These are phyloP conservation scores for Exophiala phaeomuriformis DNA, from an alignment of 2,329 filamentous ascomycete species.

Conservation along the genomic window DNA sequence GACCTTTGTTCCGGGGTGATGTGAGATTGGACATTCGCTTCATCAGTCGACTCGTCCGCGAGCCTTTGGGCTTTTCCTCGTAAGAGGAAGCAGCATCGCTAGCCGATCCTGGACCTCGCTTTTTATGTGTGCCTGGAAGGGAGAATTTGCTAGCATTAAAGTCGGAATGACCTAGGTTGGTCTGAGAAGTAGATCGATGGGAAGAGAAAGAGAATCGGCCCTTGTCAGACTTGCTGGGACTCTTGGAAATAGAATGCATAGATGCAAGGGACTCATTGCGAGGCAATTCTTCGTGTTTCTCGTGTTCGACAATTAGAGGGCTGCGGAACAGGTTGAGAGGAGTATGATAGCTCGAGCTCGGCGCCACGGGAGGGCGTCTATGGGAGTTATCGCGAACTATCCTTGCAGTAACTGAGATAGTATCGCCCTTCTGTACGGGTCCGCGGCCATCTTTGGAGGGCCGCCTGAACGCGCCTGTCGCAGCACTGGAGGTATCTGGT, in stretches of 20 bases:
- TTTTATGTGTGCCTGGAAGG: conserved; percentile 34
- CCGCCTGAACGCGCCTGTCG: conserved; percentile 5
- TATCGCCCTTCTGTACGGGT: conserved; percentile 45
- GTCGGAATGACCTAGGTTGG: conserved; percentile 33
- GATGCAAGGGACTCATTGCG: conserved; percentile 21
- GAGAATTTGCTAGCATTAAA: conserved; percentile 35
- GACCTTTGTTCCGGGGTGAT: conserved; percentile 34
- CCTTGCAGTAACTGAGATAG: conserved; percentile 79
- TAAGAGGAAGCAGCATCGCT: conserved; percentile 31
- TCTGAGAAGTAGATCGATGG: conserved; percentile 33
- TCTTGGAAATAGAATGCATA: conserved; percentile 19
- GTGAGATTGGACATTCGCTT: conserved; percentile 59
- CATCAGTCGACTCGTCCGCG: conserved; percentile 55
- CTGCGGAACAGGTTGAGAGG: conserved; percentile 46
- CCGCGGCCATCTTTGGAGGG: conserved; percentile 8
- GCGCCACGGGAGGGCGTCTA: conserved; percentile 18
- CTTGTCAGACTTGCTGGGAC: conserved; percentile 28
- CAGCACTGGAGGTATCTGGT: not conserved
- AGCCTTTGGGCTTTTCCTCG: conserved; percentile 47
- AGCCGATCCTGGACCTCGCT: conserved; percentile 33
- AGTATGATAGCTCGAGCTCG: conserved; percentile 19
- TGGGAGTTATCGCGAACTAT: conserved; percentile 58
- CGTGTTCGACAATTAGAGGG: conserved; percentile 58
- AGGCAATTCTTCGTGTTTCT: conserved; percentile 40
- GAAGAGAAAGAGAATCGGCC: conserved; percentile 38